Evolutionary conservation across 805 yeast species (phyloP), one percentile per base, ranked within the genome.

Genomic region (Lachancea sp.): DNA sequence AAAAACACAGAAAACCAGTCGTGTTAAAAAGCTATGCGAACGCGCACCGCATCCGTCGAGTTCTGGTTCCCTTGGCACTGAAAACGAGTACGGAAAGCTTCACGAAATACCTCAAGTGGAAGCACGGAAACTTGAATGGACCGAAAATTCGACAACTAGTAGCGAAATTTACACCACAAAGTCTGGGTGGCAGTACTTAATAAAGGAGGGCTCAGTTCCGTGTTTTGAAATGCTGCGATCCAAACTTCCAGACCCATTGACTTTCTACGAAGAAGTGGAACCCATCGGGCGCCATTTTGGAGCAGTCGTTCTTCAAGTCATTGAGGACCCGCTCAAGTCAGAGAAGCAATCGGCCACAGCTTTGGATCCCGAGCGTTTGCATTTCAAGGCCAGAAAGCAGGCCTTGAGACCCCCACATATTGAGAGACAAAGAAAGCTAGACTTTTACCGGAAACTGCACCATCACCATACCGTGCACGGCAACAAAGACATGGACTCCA

Each of bases 381-480:
- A 59, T 53, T 60, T 60, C 35, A 51, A 47, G 36, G 47, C 61
- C 10, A 50, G 56, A 45, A 54, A 44, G 35, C 72, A 41, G 64
- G 50, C 33, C 48, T 43, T 49, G 51, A 58, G 41, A 54, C 58
- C 59, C 59, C 66, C 26, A 61, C 55, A 27, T 49, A 41, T 41
- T 2, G 77, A 76, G 49, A 52, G 73, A 35, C 62, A 64, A 27
- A 66, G 69, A 33, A 65, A 79, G 46, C 60, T 73, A 5, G 59
- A 65, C 19, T 81, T 82, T 52, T 74, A 79, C 51, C 57, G 58
- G 25, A 70, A 70, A 25, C 63, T 82, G 33, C 60, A 70, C 27
- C 56, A 64, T 7, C 77, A 72, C 51, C 79, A 75, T 42, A 45
- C 50, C 26, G 31, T 29, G 16, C 53, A 51, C 19, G 56, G 51